Percentiles rank a stretch among this genome's conserved stretches.
phyloP scores from a whole-genome alignment of 2,329 filamentous ascomycete species.

The Aspergillus cejpii region DNA sequence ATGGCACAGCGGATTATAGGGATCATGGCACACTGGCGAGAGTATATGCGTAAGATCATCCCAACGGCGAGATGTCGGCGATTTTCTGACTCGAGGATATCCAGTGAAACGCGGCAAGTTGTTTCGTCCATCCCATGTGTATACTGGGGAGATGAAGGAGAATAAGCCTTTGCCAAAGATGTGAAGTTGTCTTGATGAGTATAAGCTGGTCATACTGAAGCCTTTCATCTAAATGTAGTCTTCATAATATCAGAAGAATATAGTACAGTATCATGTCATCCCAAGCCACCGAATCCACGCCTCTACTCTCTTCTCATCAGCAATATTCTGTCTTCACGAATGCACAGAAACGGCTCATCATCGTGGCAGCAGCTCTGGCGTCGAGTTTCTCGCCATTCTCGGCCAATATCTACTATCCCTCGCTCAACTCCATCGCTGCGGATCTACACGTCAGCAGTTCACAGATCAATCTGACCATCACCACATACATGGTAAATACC shows the following conservation, averaged over 20 bases:
- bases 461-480: conserved; percentile 26
- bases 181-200: conserved; percentile 5
- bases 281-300: conserved; percentile 11
- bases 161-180: conserved; percentile 9
- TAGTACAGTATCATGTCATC: too few relatives aligned
- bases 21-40: conserved; percentile 33
- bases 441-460: conserved; percentile 25
- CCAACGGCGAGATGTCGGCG: conserved; percentile 5
- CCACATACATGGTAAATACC: conserved; percentile 28
- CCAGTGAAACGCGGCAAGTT: conserved; percentile 25
- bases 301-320: conserved; percentile 9
- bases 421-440: conserved; percentile 29
- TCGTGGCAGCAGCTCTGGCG: conserved; percentile 35
- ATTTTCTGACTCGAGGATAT: conserved; percentile 8
- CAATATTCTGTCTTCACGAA: conserved; percentile 30
- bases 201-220: not conserved
- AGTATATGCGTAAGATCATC: conserved; percentile 26
- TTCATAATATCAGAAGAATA: too few relatives aligned
- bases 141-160: conserved; percentile 16
- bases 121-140: conserved; percentile 26
- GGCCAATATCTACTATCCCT: conserved; percentile 42
- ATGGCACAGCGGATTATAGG: conserved; percentile 28
- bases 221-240: too few relatives aligned
- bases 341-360: conserved; percentile 32
- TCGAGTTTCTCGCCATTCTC: conserved; percentile 41